These are phyloP conservation scores for Aspergillus versicolor DNA, from an alignment of 2,329 filamentous ascomycete species.

Conservation along the genomic window DNA sequence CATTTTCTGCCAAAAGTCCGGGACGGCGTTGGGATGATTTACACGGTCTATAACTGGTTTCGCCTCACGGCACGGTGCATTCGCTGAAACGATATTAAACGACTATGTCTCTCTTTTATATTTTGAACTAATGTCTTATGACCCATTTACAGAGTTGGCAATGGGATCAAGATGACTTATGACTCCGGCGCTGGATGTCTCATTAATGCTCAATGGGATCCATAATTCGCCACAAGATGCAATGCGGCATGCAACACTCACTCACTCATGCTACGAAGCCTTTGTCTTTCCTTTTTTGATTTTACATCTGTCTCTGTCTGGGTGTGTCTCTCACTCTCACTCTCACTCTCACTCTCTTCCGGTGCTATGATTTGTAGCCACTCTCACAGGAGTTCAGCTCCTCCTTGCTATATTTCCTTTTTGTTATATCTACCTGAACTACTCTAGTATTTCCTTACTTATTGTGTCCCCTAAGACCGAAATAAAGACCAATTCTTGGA, in stretches of 20 bases:
- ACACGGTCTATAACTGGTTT: slow-evolving; percentile 9
- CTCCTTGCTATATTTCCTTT: slow-evolving; percentile 1
- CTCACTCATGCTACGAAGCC: slow-evolving; percentile 2
- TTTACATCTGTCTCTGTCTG: neutral
- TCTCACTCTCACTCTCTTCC: neutral
- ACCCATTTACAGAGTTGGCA: slow-evolving; percentile 4
- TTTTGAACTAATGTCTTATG: slow-evolving; percentile 11
- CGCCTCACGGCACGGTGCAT: slow-evolving; percentile 4
- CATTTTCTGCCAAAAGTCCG: slow-evolving; percentile 6
- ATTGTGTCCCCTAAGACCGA: neutral
- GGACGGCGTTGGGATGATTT: slow-evolving; percentile 13
- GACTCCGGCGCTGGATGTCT: slow-evolving; percentile 10
- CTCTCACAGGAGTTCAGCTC: neutral
- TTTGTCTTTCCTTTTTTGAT: neutral
- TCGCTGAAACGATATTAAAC: slow-evolving; percentile 3
- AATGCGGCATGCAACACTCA: slow-evolving; percentile 9
- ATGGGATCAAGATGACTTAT: slow-evolving; percentile 9
- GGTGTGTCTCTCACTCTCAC: neutral
- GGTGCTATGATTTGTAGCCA: neutral
- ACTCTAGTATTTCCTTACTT: neutral
- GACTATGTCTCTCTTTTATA: slow-evolving; percentile 3
- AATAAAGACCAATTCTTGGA: neutral
- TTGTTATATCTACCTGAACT: neutral
- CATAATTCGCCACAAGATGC: slow-evolving; percentile 12
- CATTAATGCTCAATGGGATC: neutral